Conservation (phyloP, 2,329 filamentous ascomycete species). For the Chrysosporium keratinophilum region DNA sequence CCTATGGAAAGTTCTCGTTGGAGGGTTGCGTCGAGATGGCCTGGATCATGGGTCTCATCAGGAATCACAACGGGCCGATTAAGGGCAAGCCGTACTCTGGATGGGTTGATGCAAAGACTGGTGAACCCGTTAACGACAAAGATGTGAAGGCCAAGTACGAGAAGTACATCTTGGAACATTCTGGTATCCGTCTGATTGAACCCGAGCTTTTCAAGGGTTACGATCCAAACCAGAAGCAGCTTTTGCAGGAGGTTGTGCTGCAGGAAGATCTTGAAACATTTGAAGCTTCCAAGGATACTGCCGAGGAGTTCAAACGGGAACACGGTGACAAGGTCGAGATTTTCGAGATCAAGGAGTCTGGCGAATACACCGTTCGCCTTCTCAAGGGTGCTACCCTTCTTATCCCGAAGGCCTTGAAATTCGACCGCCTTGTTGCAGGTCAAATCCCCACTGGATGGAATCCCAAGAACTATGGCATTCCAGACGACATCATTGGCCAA, state of each 20-base stretch:
- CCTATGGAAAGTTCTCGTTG: constrained; percentile 87
- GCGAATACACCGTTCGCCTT: constrained; percentile 86
- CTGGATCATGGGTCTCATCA: constrained; percentile 99
- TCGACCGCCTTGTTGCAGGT: constrained; percentile 92
- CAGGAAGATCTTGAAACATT: constrained; percentile 96
- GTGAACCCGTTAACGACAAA: constrained; percentile 94
- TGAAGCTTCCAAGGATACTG: constrained; percentile 92
- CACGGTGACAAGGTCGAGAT: constrained; percentile 97
- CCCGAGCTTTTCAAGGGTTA: constrained; percentile 95
- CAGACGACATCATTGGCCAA: constrained; percentile 94
- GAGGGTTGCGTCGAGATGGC: constrained; percentile 99
- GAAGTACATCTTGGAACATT: constrained; percentile 90
- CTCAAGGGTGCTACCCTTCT: constrained; percentile 91
- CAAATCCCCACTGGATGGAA: constrained; percentile 97
- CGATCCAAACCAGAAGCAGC: constrained; percentile 95
- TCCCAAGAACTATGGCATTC: constrained; percentile 88
- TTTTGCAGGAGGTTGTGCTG: constrained; percentile 94
- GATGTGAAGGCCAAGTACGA: constrained; percentile 97
- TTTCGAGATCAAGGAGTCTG: constrained; percentile 86
- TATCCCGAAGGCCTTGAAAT: constrained; percentile 93
- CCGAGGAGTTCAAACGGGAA: constrained; percentile 92
- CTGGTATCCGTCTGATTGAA: constrained; percentile 94
- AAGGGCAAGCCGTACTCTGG: constrained; percentile 96
- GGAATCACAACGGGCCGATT: constrained; percentile 91
- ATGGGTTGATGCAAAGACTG: constrained; percentile 87